These are phyloP conservation scores for Trichomonascaceae sp. DNA, from an alignment of 1,139 yeast genomes.

Conservation along the genomic window DNA sequence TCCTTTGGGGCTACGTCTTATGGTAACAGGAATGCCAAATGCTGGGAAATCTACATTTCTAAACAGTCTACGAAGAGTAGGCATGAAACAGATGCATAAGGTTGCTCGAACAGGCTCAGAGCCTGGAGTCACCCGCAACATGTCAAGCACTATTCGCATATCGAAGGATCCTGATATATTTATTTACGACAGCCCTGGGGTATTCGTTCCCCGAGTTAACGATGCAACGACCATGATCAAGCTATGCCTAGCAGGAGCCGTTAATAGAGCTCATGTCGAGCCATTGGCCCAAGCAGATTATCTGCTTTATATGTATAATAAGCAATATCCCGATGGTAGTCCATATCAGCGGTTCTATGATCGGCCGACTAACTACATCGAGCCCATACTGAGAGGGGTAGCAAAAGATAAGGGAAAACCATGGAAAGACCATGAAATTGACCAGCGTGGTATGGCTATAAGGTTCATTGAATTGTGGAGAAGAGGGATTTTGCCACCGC, in stretches of 20 bases:
- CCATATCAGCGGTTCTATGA: conserved; percentile 39
- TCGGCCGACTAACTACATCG: conserved; percentile 71
- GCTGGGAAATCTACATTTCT: conserved; percentile 95
- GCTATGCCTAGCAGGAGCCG: conserved; percentile 69
- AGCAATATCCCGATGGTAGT: conserved; percentile 29
- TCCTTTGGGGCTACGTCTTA: conserved; percentile 70
- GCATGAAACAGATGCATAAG: conserved; percentile 42
- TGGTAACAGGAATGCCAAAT: conserved; percentile 93
- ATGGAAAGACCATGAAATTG: conserved; percentile 38
- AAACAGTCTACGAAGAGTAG: conserved; percentile 61
- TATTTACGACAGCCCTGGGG: conserved; percentile 90
- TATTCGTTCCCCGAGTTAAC: conserved; percentile 69
- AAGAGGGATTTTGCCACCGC: conserved; percentile 45
- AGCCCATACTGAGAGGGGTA: conserved; percentile 47
- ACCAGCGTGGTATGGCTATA: conserved; percentile 45
- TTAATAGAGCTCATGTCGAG: conserved; percentile 65
- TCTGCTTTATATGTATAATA: conserved; percentile 64
- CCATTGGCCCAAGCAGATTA: conserved; percentile 87
- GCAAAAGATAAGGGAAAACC: conserved; percentile 21
- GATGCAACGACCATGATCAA: conserved; percentile 68
- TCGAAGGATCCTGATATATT: conserved; percentile 58
- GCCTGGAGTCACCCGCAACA: conserved; percentile 84
- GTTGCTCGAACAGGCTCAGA: conserved; percentile 84
- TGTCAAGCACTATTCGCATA: conserved; percentile 71
- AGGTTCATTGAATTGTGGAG: conserved; percentile 66